Base-by-base conservation (phyloP, 495 filamentous ascomycete species). In the Penicillium argentinense region DNA sequence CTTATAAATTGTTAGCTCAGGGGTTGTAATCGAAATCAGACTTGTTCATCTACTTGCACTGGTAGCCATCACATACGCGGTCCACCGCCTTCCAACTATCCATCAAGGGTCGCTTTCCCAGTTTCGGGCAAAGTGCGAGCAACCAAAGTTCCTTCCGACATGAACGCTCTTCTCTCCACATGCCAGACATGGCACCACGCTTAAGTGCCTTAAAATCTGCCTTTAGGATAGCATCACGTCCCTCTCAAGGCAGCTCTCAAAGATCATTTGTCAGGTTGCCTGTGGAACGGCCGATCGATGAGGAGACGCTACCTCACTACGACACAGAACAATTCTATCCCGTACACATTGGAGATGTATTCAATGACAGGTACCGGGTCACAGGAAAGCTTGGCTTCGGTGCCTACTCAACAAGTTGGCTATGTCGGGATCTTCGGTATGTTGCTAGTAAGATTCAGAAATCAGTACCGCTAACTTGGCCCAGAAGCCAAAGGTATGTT, bases 311-410 rank as follows among this genome's bases (percentile, higher is more conserved):
- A 28, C 43, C 43, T 46, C 34, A 46, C 24, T 46, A 46, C 23
- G 32, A 46, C 32, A 8, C 14, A 3, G 18, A 44, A 14, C 42
- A 44, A 13, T 44, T 21, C 57, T 79, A 73, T 57, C 73, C 75
- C 4, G 73, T 75, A 18, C 59, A 59, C 38, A 74, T 80, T 42
- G 75, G 75, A 21, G 72, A 81, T 45, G 58, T 77, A 11, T 63
- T 73, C 39, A 39, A 67, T 26, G 59, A 63, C 37, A 68, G 66
- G 26, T 82, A 81, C 46, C 59, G 76, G 47, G 60, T 80, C 27
- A 45, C 75, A 4, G 69, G 68, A 5, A 82, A 82, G 56, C 66
- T 81, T 26, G 78, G 80, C 12, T 81, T 68, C 47, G 78, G 78
- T 22, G 60, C 72, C 6, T 68, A 63, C 33, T 82, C 78, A 17